Evolutionary conservation across 306 rosid species (phyloP), one percentile per base, ranked within the genome.

Genomic region (Citrullus amarus): DNA sequence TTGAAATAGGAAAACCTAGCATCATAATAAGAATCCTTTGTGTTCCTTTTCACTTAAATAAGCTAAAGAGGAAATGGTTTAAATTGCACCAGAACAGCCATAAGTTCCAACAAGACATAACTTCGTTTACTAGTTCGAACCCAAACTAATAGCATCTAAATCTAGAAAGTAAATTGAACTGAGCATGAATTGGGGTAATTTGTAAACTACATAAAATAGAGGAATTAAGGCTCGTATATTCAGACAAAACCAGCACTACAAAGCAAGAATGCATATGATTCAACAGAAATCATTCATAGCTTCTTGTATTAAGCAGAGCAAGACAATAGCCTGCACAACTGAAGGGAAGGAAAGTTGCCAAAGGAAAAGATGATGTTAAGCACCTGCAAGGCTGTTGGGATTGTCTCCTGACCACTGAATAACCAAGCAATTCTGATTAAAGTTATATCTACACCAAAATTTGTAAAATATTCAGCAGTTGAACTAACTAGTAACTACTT

Each of bases 321-420:
- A 20, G 12, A 18, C 9, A 39, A 67, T n/a, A 44, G 36, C 56
- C 9, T 20, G 36, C 59, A 20, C 22, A 68, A 59, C 65, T 36
- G 15, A 63, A 56, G 32, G 3, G 55, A n/a, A 70, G 18, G 51
- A 41, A 25, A 63, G 22, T 67, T 53, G 2, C 4, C 15, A 30
- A 20, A 51, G 10, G 18, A 76, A 51, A 53, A 77, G 80, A 81
- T 58, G 84, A 81, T 73, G 48, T 51, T 25, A 57, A 60, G 85
- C 70, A 95, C 99, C 99, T 89, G 97, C 99, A 7, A 95, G 81
- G 84, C 99, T 95, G 83, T 95, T 95, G 56, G 97, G 99, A 81
- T 95, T 95, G 87, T 95, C 99, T 81, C 99, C 99, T 57, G 99
- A 92, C 97, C 99, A 92, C 74, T 89, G 95, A 87, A 92, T 83